Conservation (phyloP, 2,329 filamentous ascomycete genomes). For the Zalaria sp. region DNA sequence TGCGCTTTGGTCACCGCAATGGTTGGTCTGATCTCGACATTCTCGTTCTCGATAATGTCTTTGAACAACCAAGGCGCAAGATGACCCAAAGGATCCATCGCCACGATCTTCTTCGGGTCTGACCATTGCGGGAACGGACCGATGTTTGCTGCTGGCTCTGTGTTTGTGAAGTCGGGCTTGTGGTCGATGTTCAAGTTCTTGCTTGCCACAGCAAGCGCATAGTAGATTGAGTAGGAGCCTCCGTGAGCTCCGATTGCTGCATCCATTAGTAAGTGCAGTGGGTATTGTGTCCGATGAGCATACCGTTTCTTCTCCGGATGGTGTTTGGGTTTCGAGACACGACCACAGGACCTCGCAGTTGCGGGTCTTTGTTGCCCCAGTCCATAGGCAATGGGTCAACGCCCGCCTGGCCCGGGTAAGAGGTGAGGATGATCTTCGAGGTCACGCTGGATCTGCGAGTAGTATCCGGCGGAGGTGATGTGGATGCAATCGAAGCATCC, state of each 20-base stretch:
- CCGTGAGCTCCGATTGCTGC: slow-evolving; percentile 54
- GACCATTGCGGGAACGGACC: slow-evolving; percentile 84
- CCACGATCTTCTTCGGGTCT: slow-evolving; percentile 85
- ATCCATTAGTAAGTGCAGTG: neutral
- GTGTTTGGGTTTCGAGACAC: slow-evolving; percentile 65
- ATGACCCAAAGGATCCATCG: slow-evolving; percentile 93
- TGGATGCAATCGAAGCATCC: too few species aligned
- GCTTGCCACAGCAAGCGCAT: slow-evolving; percentile 81
- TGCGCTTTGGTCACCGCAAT: slow-evolving; percentile 87
- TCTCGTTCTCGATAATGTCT: slow-evolving; percentile 61
- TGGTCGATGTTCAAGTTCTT: slow-evolving; percentile 78
- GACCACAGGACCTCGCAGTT: slow-evolving; percentile 70
- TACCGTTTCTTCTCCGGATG: slow-evolving; percentile 69
- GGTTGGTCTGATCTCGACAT: slow-evolving; percentile 75
- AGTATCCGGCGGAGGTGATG: neutral
- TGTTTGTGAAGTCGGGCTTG: slow-evolving; percentile 66
- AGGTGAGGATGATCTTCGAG: slow-evolving; percentile 57
- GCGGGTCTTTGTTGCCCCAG: slow-evolving; percentile 70
- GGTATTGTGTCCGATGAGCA: slow-evolving; percentile 4
- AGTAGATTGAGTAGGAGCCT: slow-evolving; percentile 92
- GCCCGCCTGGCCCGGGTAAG: slow-evolving; percentile 86
- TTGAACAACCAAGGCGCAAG: slow-evolving; percentile 72
- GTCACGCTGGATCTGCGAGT: slow-evolving; percentile 25
- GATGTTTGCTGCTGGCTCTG: slow-evolving; percentile 79
- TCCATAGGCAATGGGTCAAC: slow-evolving; percentile 81